These are phyloP conservation scores for Mortierella alpina DNA, from an alignment of 192 early-diverging fungal species.

Conservation along the genomic window DNA sequence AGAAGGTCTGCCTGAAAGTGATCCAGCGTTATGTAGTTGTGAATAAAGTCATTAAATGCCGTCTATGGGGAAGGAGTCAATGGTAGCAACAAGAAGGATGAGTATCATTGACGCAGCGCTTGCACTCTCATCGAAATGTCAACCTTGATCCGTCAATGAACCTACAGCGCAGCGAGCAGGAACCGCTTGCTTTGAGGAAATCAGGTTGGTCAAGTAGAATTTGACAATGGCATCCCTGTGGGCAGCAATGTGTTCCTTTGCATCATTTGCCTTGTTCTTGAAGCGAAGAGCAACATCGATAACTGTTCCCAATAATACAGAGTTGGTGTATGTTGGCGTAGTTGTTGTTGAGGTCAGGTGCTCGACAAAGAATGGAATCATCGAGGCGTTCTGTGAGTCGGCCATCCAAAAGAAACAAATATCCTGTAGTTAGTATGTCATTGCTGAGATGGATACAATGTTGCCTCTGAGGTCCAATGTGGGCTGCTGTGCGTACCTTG, in stretches of 20 bases:
- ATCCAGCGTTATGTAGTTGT: constrained; percentile 59
- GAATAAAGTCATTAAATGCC: constrained; percentile 72
- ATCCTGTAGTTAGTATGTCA: constrained; percentile 54
- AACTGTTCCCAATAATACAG: constrained; percentile 72
- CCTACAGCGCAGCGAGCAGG: constrained; percentile 55
- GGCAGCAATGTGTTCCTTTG: constrained; percentile 48
- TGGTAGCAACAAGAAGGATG: constrained; percentile 13
- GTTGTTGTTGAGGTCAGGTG: constrained; percentile 56
- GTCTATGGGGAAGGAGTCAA: constrained; percentile 38
- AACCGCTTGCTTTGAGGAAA: constrained; percentile 65
- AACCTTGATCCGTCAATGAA: constrained; percentile 18
- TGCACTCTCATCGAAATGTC: not conserved
- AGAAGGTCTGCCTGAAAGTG: constrained; percentile 69
- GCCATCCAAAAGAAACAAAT: constrained; percentile 16
- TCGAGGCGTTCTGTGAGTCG: constrained; percentile 48
- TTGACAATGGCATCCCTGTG: constrained; percentile 63
- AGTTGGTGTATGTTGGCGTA: constrained; percentile 58
- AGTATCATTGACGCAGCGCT: not conserved
- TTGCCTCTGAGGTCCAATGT: not conserved
- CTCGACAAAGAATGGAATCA: constrained; percentile 64
- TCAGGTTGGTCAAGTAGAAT: constrained; percentile 67
- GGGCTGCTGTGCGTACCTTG: constrained; percentile 33
- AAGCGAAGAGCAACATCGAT: constrained; percentile 67
- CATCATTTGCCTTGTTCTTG: constrained; percentile 43
- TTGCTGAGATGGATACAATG: not conserved